phyloP scores from a whole-genome alignment of 441 rosid genomes.

The Jatropha multifida region DNA sequence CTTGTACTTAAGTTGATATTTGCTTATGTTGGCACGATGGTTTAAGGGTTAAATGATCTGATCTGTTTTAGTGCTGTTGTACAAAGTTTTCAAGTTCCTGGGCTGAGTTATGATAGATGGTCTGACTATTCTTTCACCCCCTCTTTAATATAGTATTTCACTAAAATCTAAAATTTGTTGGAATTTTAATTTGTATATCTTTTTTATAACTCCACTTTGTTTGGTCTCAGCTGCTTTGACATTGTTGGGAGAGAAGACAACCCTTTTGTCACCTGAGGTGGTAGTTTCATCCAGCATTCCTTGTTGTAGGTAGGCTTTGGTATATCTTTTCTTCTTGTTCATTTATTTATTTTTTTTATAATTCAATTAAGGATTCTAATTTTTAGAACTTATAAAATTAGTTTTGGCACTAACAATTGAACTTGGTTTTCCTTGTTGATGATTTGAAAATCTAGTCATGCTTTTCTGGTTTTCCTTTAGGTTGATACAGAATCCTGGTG shows the following conservation, averaged over 20 bases:
- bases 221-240: slow-evolving; percentile 74
- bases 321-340: slow-evolving; percentile 7
- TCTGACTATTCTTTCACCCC: background rate
- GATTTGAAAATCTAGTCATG: slow-evolving; percentile 32
- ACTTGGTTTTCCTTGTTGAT: slow-evolving; percentile 19
- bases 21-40: background rate
- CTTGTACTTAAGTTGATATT: background rate
- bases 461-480: slow-evolving; percentile 49
- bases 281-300: slow-evolving; percentile 86
- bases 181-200: slow-evolving; percentile 16
- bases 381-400: slow-evolving; percentile 11
- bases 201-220: slow-evolving; percentile 22
- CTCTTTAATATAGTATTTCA: background rate
- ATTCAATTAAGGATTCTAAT: no score
- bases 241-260: slow-evolving; percentile 96
- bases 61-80: background rate
- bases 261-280: slow-evolving; percentile 89
- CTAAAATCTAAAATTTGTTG: slow-evolving; percentile 13
- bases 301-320: slow-evolving; percentile 82
- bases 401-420: slow-evolving; percentile 7
- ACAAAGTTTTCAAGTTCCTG: slow-evolving; percentile 5
- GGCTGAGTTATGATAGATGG: slow-evolving; percentile 2
- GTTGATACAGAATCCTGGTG: slow-evolving; percentile 98
- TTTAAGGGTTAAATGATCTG: no score
- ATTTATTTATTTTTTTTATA: background rate